These are phyloP conservation scores for Tylopilus subfusipes DNA, from an alignment of 768 basidiomycete species.

Conservation along the genomic window DNA sequence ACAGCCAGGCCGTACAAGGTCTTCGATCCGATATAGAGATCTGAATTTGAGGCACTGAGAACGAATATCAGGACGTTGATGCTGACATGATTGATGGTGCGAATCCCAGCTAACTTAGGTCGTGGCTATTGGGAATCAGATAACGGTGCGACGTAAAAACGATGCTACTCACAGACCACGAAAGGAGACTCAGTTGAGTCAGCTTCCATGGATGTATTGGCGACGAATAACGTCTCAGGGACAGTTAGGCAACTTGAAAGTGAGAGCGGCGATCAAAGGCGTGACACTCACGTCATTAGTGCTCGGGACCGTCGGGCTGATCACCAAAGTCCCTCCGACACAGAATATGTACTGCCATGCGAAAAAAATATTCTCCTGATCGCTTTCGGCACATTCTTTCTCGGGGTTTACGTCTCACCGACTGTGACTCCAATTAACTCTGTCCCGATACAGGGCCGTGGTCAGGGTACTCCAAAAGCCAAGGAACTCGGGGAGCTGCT, in stretches of 20 bases:
- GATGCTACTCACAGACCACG: constrained; percentile 40
- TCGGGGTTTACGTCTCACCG: constrained; percentile 40
- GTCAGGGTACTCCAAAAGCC: constrained; percentile 33
- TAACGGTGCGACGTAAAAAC: constrained; percentile 9
- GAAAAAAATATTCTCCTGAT: constrained; percentile 39
- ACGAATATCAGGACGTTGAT: constrained; percentile 50
- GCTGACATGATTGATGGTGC: constrained; percentile 41
- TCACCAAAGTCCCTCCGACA: constrained; percentile 37
- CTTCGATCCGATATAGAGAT: constrained; percentile 52
- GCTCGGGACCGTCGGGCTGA: constrained; percentile 41
- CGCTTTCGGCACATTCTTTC: constrained; percentile 40
- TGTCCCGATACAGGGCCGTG: constrained; percentile 33
- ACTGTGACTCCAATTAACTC: constrained; percentile 37
- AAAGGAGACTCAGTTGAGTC: constrained; percentile 35
- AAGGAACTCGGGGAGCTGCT: constrained; percentile 33
- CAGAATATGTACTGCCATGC: constrained; percentile 31
- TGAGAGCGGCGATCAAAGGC: constrained; percentile 9
- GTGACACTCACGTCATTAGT: constrained; percentile 31
- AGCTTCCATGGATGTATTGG: constrained; percentile 24
- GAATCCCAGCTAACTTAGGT: constrained; percentile 44
- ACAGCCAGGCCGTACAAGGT: constrained; percentile 45
- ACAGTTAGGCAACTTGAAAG: constrained; percentile 5
- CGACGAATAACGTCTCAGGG: constrained; percentile 27
- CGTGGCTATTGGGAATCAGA: constrained; percentile 31
- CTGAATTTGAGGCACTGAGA: constrained; percentile 46